Evolutionary conservation across 2,329 filamentous ascomycete genomes (phyloP).

Genomic region (Cyphellophora attinorum): DNA sequence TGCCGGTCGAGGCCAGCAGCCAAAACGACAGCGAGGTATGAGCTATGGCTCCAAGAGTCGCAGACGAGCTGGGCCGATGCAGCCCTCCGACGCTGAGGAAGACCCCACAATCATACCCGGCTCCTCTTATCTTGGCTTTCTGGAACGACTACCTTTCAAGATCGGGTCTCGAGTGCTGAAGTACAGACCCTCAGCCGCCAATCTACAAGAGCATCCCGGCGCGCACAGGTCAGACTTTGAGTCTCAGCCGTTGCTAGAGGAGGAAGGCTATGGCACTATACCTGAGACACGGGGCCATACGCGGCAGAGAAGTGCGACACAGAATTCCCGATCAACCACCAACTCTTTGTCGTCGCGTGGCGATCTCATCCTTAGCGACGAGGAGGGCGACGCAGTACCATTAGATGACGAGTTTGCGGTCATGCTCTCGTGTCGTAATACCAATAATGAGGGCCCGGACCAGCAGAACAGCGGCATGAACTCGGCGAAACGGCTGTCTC

Average conservation of each 20-base stretch:
- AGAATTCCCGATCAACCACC: conserved; percentile 68
- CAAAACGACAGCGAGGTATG: conserved; percentile 70
- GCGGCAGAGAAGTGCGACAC: conserved; percentile 66
- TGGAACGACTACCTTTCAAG: conserved; percentile 75
- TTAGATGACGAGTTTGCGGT: conserved; percentile 88
- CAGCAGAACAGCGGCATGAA: conserved; percentile 41
- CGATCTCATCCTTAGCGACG: conserved; percentile 85
- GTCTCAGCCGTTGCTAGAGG: conserved; percentile 61
- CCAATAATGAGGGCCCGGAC: conserved; percentile 55
- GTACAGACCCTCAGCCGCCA: conserved; percentile 85
- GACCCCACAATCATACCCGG: conserved; percentile 87
- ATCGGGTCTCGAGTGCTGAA: conserved; percentile 67
- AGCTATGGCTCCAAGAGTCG: conserved; percentile 68
- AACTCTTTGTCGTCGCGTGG: conserved; percentile 81
- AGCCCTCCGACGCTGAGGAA: conserved; percentile 46
- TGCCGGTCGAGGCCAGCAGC: conserved; percentile 54
- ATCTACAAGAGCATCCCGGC: conserved; percentile 77
- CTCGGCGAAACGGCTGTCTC: conserved; percentile 22
- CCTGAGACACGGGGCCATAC: conserved; percentile 25
- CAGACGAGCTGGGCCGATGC: conserved; percentile 32
- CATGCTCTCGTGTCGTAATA: conserved; percentile 63
- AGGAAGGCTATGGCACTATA: conserved; percentile 29
- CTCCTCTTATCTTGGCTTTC: conserved; percentile 74
- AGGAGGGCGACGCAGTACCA: conserved; percentile 87
- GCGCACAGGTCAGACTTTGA: conserved; percentile 43